Base-by-base conservation (phyloP, 2,329 filamentous ascomycete genomes). In the Sporothrix pallida region DNA sequence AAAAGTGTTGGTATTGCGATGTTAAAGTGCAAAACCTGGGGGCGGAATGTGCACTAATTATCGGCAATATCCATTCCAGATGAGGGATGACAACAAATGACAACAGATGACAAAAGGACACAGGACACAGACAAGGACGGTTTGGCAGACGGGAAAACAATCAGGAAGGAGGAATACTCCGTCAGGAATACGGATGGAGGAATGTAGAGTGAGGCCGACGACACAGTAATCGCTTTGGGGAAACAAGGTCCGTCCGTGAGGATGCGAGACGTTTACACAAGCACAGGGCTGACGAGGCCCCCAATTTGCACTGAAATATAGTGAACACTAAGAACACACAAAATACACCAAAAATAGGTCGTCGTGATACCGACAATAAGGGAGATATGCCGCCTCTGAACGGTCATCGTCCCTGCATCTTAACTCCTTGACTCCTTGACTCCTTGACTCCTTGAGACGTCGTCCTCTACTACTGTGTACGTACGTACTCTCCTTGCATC, bases 211-310 rank as follows among this genome's bases (percentile, higher is more conserved):
- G 15, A 67, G 42, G 20, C 48, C 23, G 12, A 48, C 26, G 20
- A 42, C 62, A 26, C 3, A 26, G 3, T 1, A 1, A 26, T 26
- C 23, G 62, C 62, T 26, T 65, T 46, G n/a, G 62, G 62, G 58
- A 63, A 65, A 65, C 42, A 65, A 65, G 42, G 62, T 65, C 62
- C 62, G 37, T 23, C 26, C 37, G 31, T 10, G 15, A 63, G 31
- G 20, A 37, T 20, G 31, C 15, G 52, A 26, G 20, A 62, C 58
- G 26, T 37, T 2, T 17, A 62, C 31, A 63, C 58, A 15, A 63
- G 58, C 10, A 48, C 62, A 67, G 62, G 62, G n/a, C 42, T 67
- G 62, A 67, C 62, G 62, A 26, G n/a, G 20, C 42, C 62, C 56
- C 26, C 31, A 37, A 62, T 62, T 42, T 62, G 10, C 52, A 52